Base-by-base conservation (phyloP, 805 yeast species). In the Candida saitoana region DNA sequence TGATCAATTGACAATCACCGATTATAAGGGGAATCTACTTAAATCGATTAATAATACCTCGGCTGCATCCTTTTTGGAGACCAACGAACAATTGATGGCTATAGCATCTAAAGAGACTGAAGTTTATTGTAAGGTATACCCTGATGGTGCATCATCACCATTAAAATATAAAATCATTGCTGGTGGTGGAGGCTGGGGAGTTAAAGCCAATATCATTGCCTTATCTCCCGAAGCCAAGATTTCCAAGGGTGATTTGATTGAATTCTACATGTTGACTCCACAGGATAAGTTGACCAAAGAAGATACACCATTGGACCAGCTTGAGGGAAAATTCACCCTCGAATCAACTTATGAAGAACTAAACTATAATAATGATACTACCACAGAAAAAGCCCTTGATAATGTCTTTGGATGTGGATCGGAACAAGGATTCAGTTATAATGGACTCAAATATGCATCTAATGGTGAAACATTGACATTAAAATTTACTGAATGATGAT, bases 131-230 rank as follows among this genome's bases (percentile, higher is more conserved):
- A 64, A 63, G 43, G 25, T 70, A 11, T 49, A 47, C 41, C 44
- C 51, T 18, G 45, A 34, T 15, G 45, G 42, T 5, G 39, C 29
- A 17, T 38, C 18, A 12, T 31, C 18, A 1, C 52, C 59, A 3
- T 51, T 56, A 40, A 63, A 71, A 41, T 74, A 63, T 55, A 74
- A 76, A 52, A 80, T 83, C 16, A 68, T 79, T 27, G 89, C 87
- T 4, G 89, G 89, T 3, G 89, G 89, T 2, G 84, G 87, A 2
- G 80, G 82, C 2, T 83, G 88, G 88, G 86, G 87, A 1, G 77
- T 80, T 20, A 76, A 82, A 42, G 80, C 84, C 2, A 76, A 76
- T 25, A 76, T 80, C 55, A 65, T 83, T n/a, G 89, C 79, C 1
- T 55, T 83, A 9, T 83, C 83, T 20, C 82, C 87, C 1, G 73